phyloP scores from a whole-genome alignment of 768 basidiomycete species.

The Mycena olivaceomarginata region DNA sequence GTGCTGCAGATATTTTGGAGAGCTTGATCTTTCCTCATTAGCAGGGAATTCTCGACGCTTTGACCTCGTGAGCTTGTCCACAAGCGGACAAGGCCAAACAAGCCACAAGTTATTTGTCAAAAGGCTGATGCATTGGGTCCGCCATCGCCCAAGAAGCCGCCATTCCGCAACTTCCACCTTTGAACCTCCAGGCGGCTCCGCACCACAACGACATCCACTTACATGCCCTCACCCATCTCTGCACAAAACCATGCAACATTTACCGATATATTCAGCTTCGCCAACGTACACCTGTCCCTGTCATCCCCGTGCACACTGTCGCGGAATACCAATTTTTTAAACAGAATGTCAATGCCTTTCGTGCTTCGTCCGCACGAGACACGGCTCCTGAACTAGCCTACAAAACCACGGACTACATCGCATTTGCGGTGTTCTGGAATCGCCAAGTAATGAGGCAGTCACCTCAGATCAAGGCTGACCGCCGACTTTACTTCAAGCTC shows the following conservation, averaged over 20 bases:
- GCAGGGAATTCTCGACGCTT: too few relatives aligned
- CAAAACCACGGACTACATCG: not conserved
- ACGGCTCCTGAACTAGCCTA: not conserved
- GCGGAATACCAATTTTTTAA: not conserved
- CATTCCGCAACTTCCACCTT: not conserved
- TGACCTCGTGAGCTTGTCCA: too few relatives aligned
- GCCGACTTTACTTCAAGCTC: not conserved
- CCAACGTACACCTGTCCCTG: not conserved
- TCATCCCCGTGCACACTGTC: not conserved
- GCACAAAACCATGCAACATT: not conserved
- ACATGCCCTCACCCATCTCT: not conserved
- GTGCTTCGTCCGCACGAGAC: not conserved
- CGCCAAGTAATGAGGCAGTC: not conserved
- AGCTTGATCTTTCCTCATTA: too few relatives aligned
- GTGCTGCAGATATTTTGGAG: too few relatives aligned
- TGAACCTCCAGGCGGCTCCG: not conserved
- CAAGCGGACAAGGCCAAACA: too few relatives aligned
- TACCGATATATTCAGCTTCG: not conserved
- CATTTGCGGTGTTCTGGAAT: not conserved
- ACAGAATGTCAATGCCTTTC: not conserved
- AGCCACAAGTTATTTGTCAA: too few relatives aligned
- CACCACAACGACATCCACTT: not conserved
- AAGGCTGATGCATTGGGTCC: too few relatives aligned
- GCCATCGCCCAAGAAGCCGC: not conserved
- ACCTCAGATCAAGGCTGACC: not conserved